Conservation (phyloP, 2,329 filamentous ascomycete genomes). For the Fusarium sp. region DNA sequence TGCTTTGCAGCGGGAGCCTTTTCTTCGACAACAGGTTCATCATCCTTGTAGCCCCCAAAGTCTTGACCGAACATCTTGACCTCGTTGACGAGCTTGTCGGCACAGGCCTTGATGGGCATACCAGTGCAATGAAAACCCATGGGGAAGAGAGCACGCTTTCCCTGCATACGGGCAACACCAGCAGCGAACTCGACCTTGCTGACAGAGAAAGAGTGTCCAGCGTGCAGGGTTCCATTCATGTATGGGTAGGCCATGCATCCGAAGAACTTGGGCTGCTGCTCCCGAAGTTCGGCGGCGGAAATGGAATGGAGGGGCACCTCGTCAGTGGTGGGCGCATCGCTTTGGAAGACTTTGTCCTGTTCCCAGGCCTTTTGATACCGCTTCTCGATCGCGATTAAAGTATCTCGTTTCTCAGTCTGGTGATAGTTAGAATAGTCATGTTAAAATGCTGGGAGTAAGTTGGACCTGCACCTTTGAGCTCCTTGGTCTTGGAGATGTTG, state of each 20-base stretch:
- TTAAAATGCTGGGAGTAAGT: background rate
- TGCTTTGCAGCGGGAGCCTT: conserved; percentile 69
- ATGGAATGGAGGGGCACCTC: conserved; percentile 83
- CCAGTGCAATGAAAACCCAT: conserved; percentile 94
- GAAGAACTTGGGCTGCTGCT: conserved; percentile 91
- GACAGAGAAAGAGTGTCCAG: conserved; percentile 91
- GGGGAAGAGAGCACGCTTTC: conserved; percentile 87
- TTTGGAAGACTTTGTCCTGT: conserved; percentile 75
- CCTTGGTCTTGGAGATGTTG: conserved; percentile 68
- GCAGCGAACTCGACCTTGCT: conserved; percentile 93
- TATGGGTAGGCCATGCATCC: conserved; percentile 69
- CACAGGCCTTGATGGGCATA: conserved; percentile 97
- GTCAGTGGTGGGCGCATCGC: conserved; percentile 81
- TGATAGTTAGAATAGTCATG: conserved; percentile 27
- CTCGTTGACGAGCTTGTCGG: conserved; percentile 93
- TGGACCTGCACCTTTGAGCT: conserved; percentile 65
- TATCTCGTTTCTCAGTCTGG: conserved; percentile 87
- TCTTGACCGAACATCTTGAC: conserved; percentile 88
- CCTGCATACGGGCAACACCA: conserved; percentile 89
- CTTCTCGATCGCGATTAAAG: conserved; percentile 85
- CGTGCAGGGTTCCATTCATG: conserved; percentile 90
- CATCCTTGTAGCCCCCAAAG: conserved; percentile 81
- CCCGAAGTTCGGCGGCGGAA: conserved; percentile 77
- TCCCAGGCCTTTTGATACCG: conserved; percentile 82
- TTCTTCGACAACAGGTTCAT: conserved; percentile 63